Evolutionary conservation across 1,139 yeast genomes (phyloP), one percentile per base, ranked within the genome.

Genomic region (Nadsonia commutata): DNA sequence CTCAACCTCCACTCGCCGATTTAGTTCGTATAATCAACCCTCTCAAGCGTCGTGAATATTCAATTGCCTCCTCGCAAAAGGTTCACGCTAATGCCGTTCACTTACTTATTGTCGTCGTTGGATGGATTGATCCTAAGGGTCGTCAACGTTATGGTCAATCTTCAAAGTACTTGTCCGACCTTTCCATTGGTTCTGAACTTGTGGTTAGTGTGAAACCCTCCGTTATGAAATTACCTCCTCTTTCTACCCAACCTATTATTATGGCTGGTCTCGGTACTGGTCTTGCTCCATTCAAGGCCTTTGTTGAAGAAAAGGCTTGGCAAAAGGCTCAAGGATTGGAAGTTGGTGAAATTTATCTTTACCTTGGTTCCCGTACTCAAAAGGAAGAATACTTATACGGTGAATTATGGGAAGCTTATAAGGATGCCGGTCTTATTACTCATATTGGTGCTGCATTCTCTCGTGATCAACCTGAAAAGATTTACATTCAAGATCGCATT

Each of bases 231-330:
- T 71, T 88, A 50, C 97, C 98, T 48, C 82, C 90, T 54, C 71
- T 76, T 50, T 72, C 95, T 9, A 74, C 78, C 40, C 93, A 84
- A 60, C 97, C 98, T 23, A 81, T 90, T 55, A 79, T 90, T 50
- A 88, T 90, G 97, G 80, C 95, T 52, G 98, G 98, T 56, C 72
- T 90, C 53, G 98, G 98, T 65, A 90, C 98, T 46, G 98, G 98
- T 50, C 74, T 90, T 56, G 98, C 98, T 19, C 98, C 98, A 46
- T 90, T 90, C 77, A 88, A 90, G 70, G 98, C 97, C 1, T 86
- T 90, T 58, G 74, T 88, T 48, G 97, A 90, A 65, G 97, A 90
- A 66, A 88, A 86, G 69, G 75, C 82, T 56, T 85, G 94, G 88
- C 97, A 90, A 68, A 71, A 79, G 61, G 74, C 80, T 54, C 94